A percentile compares a stretch with the other conserved stretches of the same genome.
These are phyloP conservation scores for Aspergillus pseudonomiae DNA, from an alignment of 2,329 filamentous ascomycete genomes.

Conservation along the genomic window DNA sequence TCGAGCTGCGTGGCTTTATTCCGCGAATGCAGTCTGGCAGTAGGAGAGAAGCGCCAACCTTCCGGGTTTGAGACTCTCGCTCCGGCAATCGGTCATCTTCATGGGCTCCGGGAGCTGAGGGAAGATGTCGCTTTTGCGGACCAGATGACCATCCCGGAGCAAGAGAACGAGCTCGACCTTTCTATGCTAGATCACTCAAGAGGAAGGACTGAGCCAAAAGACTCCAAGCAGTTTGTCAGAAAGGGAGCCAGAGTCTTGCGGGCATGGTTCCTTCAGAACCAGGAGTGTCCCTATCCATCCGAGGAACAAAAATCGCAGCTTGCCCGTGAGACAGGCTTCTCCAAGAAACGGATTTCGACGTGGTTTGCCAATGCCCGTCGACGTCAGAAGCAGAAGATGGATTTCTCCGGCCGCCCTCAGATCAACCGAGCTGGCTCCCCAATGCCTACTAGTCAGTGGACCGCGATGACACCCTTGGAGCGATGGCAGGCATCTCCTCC, in stretches of 20 bases:
- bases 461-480: constrained; percentile 52
- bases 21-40: constrained; percentile 54
- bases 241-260: constrained; percentile 50
- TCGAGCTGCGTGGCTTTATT: constrained; percentile 57
- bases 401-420: constrained; percentile 19
- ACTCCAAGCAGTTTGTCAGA: constrained; percentile 46
- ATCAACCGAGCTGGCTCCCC: constrained; percentile 47
- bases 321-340: constrained; percentile 49
- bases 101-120: constrained; percentile 50
- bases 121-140: constrained; percentile 20
- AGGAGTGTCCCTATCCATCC: constrained; percentile 53
- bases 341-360: constrained; percentile 49
- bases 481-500: constrained; percentile 50
- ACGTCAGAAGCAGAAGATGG: constrained; percentile 45
- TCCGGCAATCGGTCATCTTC: constrained; percentile 54
- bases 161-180: not conserved
- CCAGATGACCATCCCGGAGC: constrained; percentile 3
- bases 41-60: constrained; percentile 48
- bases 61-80: constrained; percentile 51
- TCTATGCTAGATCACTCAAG: not conserved
- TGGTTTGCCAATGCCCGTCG: constrained; percentile 58
- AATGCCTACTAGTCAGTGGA: constrained; percentile 41
- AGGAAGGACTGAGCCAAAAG: constrained; percentile 21
- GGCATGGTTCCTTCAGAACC: constrained; percentile 51
- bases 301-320: constrained; percentile 51